Conservation (phyloP, 768 basidiomycete genomes). For the Amanita polypyramis region DNA sequence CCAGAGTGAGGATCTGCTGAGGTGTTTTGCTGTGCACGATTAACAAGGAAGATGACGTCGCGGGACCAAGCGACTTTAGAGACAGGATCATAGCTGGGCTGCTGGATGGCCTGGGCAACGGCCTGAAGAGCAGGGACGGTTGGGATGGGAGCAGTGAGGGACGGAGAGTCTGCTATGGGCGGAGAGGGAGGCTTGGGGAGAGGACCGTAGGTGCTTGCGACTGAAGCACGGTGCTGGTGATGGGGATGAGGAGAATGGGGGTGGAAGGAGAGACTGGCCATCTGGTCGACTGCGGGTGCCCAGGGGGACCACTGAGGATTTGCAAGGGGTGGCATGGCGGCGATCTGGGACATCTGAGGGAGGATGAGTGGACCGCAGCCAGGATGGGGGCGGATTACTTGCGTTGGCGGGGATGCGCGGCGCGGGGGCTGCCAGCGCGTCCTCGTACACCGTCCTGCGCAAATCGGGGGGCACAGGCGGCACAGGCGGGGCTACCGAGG, state of each 20-base stretch:
- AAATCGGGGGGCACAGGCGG: constrained; percentile 39
- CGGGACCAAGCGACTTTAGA: constrained; percentile 70
- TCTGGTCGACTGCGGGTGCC: constrained; percentile 12
- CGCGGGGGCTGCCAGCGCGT: constrained; percentile 53
- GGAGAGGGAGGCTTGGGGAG: constrained; percentile 32
- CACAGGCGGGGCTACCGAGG: constrained; percentile 29
- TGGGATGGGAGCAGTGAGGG: constrained; percentile 62
- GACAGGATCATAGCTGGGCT: constrained; percentile 43
- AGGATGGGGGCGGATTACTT: constrained; percentile 17
- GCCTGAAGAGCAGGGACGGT: constrained; percentile 47
- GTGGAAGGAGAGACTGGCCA: constrained; percentile 17
- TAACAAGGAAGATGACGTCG: constrained; percentile 74
- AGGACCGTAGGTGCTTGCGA: constrained; percentile 40
- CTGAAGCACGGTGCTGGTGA: constrained; percentile 20
- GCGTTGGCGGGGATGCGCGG: constrained; percentile 61
- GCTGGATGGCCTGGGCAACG: constrained; percentile 40
- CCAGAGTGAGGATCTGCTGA: constrained; percentile 38
- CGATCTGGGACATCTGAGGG: constrained; percentile 42
- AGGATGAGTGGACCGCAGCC: constrained; percentile 41
- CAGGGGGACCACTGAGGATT: constrained; percentile 12
- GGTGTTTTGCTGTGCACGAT: constrained; percentile 33
- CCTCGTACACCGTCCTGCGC: constrained; percentile 25
- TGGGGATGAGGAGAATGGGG: constrained; percentile 13
- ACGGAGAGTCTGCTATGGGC: constrained; percentile 21
- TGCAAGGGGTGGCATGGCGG: constrained; percentile 13